Evolutionary conservation across 352 stramenopile genomes (phyloP).

Genomic region (Hyaloperonospora brassicae): DNA sequence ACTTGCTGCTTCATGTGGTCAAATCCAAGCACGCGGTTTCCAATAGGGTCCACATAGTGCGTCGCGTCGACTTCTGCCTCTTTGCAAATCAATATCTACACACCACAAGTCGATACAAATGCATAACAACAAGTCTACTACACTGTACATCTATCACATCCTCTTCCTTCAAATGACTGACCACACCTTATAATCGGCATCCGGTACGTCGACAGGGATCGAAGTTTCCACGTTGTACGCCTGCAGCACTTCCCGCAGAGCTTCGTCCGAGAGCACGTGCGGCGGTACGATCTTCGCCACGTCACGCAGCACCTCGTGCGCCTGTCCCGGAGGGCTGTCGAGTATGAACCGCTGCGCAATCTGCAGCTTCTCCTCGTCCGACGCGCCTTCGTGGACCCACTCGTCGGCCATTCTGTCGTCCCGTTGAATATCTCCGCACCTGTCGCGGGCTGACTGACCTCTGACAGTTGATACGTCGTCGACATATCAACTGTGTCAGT

Average conservation of each 20-base stretch:
- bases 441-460: background rate
- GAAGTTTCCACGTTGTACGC: constrained; percentile 72
- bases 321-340: constrained; percentile 83
- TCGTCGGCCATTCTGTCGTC: constrained; percentile 48
- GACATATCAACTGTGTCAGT: too few species aligned
- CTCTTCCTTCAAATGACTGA: too few species aligned
- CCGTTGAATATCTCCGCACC: background rate
- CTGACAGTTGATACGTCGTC: too few species aligned
- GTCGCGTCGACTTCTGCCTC: constrained; percentile 71
- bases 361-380: constrained; percentile 84
- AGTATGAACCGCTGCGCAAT: constrained; percentile 87
- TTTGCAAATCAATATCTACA: constrained; percentile 71
- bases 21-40: constrained; percentile 69
- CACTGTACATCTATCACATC: too few species aligned
- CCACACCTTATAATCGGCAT: constrained; percentile 70
- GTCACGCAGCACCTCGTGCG: constrained; percentile 82
- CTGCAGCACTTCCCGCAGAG: constrained; percentile 61
- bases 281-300: constrained; percentile 75
- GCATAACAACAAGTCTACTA: too few species aligned
- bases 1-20: constrained; percentile 81
- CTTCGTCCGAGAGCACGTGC: constrained; percentile 58
- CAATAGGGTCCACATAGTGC: constrained; percentile 81
- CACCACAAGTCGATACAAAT: too few species aligned
- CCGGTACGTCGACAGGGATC: constrained; percentile 57
- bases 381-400: constrained; percentile 57